Conservation (phyloP, 106 monocot species). For the Iris macrosiphon region DNA sequence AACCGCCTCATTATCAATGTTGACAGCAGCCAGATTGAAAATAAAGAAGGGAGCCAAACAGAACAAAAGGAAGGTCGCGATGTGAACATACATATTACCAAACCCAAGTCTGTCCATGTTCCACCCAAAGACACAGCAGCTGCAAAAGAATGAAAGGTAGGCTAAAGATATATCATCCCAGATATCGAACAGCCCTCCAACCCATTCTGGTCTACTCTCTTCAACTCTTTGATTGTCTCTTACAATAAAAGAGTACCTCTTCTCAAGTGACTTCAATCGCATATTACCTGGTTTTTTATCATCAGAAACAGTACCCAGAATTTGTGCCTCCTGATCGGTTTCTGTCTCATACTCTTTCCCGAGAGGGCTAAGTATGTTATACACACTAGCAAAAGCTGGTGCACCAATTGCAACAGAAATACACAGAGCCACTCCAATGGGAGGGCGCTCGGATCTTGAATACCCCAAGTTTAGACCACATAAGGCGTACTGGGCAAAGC, state of each 20-base stretch:
- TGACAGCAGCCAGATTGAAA: constrained; percentile 53
- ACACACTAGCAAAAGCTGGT: constrained; percentile 55
- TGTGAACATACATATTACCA: constrained; percentile 70
- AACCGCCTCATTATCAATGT: constrained; percentile 38
- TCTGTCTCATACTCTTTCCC: constrained; percentile 58
- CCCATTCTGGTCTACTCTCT: constrained; percentile 40
- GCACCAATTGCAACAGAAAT: constrained; percentile 60
- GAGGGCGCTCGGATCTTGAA: constrained; percentile 43
- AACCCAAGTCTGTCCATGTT: constrained; percentile 75
- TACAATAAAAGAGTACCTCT: constrained; percentile 44
- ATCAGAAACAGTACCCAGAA: neutral
- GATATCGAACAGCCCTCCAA: constrained; percentile 44
- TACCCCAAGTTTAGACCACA: constrained; percentile 80
- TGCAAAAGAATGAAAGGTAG: constrained; percentile 56
- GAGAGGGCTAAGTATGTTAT: constrained; percentile 71
- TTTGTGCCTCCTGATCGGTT: constrained; percentile 33
- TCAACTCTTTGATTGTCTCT: constrained; percentile 10
- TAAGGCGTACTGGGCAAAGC: constrained; percentile 76
- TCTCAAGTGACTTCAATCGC: constrained; percentile 25
- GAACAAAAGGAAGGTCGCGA: constrained; percentile 48
- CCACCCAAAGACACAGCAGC: constrained; percentile 69
- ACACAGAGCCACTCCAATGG: constrained; percentile 62
- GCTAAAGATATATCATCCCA: constrained; percentile 42
- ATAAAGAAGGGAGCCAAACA: constrained; percentile 56
- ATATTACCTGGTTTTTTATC: constrained; percentile 1